Evolutionary conservation across 768 basidiomycete genomes (phyloP).

Genomic region (Cyathus striatus): DNA sequence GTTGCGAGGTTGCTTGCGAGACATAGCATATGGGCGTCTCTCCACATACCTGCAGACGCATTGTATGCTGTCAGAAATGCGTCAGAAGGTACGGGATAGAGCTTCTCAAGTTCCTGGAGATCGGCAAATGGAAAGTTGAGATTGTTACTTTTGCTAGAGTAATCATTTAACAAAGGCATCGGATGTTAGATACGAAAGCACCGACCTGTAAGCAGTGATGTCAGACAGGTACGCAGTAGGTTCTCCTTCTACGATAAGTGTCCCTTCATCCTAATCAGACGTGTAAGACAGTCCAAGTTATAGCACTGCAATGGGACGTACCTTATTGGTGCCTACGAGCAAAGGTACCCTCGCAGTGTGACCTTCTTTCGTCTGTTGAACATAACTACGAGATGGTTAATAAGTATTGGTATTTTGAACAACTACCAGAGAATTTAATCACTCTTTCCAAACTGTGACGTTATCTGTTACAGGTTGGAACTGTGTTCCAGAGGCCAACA

Average conservation of each 20-base stretch:
- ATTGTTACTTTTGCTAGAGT: conserved; percentile 22
- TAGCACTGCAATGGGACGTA: conserved; percentile 1
- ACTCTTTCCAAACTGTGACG: conserved; percentile 28
- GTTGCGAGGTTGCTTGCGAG: conserved; percentile 22
- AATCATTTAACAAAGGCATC: neutral
- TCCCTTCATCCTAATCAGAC: conserved; percentile 22
- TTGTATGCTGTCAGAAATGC: conserved; percentile 25
- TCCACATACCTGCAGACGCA: conserved; percentile 26
- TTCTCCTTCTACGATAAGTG: conserved; percentile 26
- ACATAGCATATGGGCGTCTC: conserved; percentile 29
- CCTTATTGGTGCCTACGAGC: conserved; percentile 26
- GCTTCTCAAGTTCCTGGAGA: conserved; percentile 13
- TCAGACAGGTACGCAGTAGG: conserved; percentile 25
- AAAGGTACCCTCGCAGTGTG: conserved; percentile 22
- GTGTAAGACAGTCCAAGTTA: neutral
- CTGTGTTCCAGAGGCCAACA: conserved; percentile 22
- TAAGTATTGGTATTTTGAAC: neutral
- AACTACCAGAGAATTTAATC: conserved; percentile 1
- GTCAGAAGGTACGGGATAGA: conserved; percentile 20
- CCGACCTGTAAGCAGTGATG: conserved; percentile 20
- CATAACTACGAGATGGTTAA: conserved; percentile 12
- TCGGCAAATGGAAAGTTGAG: conserved; percentile 25
- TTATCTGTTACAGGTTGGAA: conserved; percentile 29
- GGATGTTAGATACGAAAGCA: neutral
- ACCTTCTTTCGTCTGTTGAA: conserved; percentile 21